Evolutionary conservation across 805 yeast genomes (phyloP), one percentile per base, ranked within the genome.

Genomic region (Candida chauliodis): DNA sequence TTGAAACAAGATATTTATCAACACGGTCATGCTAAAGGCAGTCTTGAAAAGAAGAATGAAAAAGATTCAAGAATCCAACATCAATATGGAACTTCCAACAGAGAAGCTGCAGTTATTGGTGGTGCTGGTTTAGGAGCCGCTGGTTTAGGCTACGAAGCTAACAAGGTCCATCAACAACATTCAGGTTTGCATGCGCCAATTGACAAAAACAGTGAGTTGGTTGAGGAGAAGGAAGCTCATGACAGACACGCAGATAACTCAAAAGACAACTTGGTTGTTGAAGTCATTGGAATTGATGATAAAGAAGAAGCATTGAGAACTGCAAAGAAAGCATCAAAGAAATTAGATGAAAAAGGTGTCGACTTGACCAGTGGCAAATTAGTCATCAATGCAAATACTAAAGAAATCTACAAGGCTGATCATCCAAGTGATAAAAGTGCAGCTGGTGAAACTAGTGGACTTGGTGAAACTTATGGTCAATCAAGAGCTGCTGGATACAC

Each of bases 231-330:
- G 11, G 30, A 30, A 14, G 40, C 40, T 3, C 21, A 11, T 10
- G 11, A n/a, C 3, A 26, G 21, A 14, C 9, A 20, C 21, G 26
- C 30, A 3, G 18, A 28, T 14, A 23, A 25, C 25, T 11, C 31
- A 19, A 19, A 27, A 16, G 36, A 41, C 30, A 32, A 39, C 34
- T 34, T 50, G 33, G 40, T 53, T 16, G 63, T 63, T 16, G 69
- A 63, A 42, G 68, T 63, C 11, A 50, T 63, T 44, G 69, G 68
- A 23, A 58, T 57, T 33, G 44, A 54, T 2, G 63, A 61, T 44
- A 50, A 52, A 23, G 47, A 48, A 15, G 42, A 46, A 17, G 67
- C 68, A 4, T 55, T 59, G 14, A 52, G 45, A 30, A 46, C 61
- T 25, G 68, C 69, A 11, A 56, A 55, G 27, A 48, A 52, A 30